Evolutionary conservation across 2,329 filamentous ascomycete species (phyloP).

Genomic region (Diaporthe citriasiana): DNA sequence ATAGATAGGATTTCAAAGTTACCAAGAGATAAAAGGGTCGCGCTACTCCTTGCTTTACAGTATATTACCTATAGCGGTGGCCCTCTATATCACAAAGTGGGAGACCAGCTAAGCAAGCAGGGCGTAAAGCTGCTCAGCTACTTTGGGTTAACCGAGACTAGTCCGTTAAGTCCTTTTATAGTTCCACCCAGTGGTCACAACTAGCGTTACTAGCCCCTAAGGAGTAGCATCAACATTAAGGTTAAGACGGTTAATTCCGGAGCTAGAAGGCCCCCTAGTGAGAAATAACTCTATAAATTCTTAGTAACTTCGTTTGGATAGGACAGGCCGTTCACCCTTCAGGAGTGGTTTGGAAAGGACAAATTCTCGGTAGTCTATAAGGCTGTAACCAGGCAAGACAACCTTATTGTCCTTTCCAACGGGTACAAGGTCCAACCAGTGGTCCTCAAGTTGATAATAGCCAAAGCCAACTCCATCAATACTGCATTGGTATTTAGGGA

Average conservation of each 20-base stretch:
- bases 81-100: neutral
- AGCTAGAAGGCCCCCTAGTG: neutral
- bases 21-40: neutral
- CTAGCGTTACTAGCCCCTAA: constrained; percentile 11
- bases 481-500: constrained; percentile 10
- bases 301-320: neutral
- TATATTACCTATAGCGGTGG: constrained; percentile 14
- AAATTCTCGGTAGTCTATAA: neutral
- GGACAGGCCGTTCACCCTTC: neutral
- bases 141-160: constrained; percentile 18
- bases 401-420: constrained; percentile 6
- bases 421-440: constrained; percentile 8
- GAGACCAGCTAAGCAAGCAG: neutral
- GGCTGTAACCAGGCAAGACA: neutral
- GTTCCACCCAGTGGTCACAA: neutral
- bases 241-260: neutral
- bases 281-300: neutral
- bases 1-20: constrained; percentile 13
- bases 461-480: neutral
- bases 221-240: neutral
- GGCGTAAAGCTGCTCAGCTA: constrained; percentile 21
- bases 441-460: neutral
- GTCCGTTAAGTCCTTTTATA: neutral
- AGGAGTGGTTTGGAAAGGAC: constrained; percentile 2
- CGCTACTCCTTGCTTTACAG: neutral